These are phyloP conservation scores for Westerdykella ornata DNA, from an alignment of 2,329 filamentous ascomycete genomes.

Conservation along the genomic window DNA sequence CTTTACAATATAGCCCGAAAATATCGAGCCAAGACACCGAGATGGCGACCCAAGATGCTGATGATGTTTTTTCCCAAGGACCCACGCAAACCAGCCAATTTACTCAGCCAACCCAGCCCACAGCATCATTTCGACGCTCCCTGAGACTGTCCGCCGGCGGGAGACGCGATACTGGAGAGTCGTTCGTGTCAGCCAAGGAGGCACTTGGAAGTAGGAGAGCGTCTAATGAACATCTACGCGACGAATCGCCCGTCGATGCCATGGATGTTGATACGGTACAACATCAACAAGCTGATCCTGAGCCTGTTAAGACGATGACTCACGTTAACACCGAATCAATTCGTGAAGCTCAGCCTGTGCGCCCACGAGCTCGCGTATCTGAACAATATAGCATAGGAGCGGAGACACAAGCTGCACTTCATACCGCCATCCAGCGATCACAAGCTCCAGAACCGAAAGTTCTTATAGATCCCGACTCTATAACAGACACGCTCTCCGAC, in stretches of 20 bases:
- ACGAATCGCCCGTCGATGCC: slow-evolving; percentile 17
- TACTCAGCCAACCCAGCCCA: slow-evolving; percentile 29
- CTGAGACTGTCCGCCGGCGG: slow-evolving; percentile 17
- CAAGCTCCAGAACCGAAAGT: slow-evolving; percentile 21
- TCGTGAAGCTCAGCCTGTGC: background rate
- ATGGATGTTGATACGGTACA: slow-evolving; percentile 24
- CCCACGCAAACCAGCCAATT: slow-evolving; percentile 20
- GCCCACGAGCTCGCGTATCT: slow-evolving; percentile 8
- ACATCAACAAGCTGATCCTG: slow-evolving; percentile 14
- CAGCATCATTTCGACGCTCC: slow-evolving; percentile 23
- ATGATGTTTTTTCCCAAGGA: slow-evolving; percentile 25
- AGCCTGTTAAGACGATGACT: slow-evolving; percentile 1
- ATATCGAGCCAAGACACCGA: slow-evolving; percentile 28
- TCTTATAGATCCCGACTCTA: slow-evolving; percentile 17
- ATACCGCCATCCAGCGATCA: slow-evolving; percentile 18
- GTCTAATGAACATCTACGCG: slow-evolving; percentile 21
- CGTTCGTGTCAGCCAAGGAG: slow-evolving; percentile 46
- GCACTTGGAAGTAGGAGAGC: slow-evolving; percentile 30
- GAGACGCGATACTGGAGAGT: slow-evolving; percentile 37
- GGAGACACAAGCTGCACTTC: slow-evolving; percentile 28
- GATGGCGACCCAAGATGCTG: slow-evolving; percentile 20
- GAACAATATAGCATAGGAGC: slow-evolving; percentile 29
- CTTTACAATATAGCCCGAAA: slow-evolving; percentile 10
- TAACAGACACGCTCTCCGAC: slow-evolving; percentile 12
- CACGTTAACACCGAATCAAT: slow-evolving; percentile 15